Evolutionary conservation across 805 yeast genomes (phyloP), one percentile per base, ranked within the genome.

Genomic region (Nakazawaea populi): DNA sequence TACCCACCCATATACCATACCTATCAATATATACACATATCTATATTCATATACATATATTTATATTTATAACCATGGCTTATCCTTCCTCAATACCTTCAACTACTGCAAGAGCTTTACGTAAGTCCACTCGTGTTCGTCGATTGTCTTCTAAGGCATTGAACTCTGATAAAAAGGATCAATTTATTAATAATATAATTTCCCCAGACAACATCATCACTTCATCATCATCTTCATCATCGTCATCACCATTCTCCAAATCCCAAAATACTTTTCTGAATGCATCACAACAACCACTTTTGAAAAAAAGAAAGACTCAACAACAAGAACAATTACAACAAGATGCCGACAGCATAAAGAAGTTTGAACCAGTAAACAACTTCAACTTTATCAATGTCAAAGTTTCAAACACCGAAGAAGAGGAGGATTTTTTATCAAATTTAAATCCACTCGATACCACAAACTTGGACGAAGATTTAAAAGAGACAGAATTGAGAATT

Each of bases 91-190:
- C 44, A 41, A 11, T 3, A 29, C 28, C 44, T 8, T 30, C 44
- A 11, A 38, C 8, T 38, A 12, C 41, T 29, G 10, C 42, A 29
- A 32, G 24, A 31, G 18, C 46, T 11, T 43, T 49, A 39, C 58
- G 60, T 38, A 52, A 51, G 46, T 53, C 53, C 9, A 51, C 51
- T 41, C 52, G 57, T n/a, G 47, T 55, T 44, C 59, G 60, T 38
- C 55, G 54, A 18, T 49, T 59, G 43, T 56, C 60, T 30, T 54
- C 47, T 11, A 54, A 54, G 46, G 55, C 56, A 38, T 24, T 42
- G 44, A 42, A 51, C 14, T 42, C 38, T 44, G 49, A 40, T 47
- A 28, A 31, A 10, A 47, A 47, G 30, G 46, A 41, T 42, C 50
- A 47, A 42, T 42, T 41, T 47, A 42, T 42, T 42, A 47, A 47